Evolutionary conservation across 164 flowering plant genomes (phyloP).

Genomic region (Hamamelis virginiana): DNA sequence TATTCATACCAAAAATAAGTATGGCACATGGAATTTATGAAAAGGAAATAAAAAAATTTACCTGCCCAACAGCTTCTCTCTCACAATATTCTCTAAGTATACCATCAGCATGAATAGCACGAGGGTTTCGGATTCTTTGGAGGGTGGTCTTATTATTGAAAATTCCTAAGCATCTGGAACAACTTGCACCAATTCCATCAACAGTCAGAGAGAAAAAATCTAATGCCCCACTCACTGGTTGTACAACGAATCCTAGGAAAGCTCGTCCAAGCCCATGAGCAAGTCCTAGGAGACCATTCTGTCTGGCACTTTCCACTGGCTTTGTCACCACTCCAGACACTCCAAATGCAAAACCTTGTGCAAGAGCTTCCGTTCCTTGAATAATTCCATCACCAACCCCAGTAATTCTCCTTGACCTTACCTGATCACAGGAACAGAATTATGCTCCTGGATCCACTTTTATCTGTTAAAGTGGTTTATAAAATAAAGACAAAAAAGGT

Average conservation of each 20-base stretch:
- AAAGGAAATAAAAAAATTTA: conserved; percentile 19
- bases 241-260: conserved; percentile 77
- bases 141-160: conserved; percentile 48
- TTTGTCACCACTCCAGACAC: conserved; percentile 92
- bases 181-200: conserved; percentile 96
- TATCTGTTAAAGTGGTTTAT: not conserved
- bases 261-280: conserved; percentile 95
- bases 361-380: conserved; percentile 98
- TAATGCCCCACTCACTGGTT: conserved; percentile 95
- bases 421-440: conserved; percentile 42
- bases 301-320: conserved; percentile 93
- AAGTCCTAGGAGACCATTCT: conserved; percentile 84
- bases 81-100: conserved; percentile 77
- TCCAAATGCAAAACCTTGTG: conserved; percentile 97
- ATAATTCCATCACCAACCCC: conserved; percentile 90
- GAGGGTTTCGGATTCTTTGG: conserved; percentile 81
- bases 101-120: conserved; percentile 70
- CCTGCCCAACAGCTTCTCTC: conserved; percentile 94
- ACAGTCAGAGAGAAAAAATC: conserved; percentile 96
- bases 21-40: not conserved
- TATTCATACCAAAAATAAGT: not conserved
- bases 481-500: not conserved
- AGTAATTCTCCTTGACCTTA: conserved; percentile 84
- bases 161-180: conserved; percentile 78
- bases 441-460: not conserved